Evolutionary conservation across 495 filamentous ascomycete species (phyloP).

Genomic region (Aspergillus homomorphus): DNA sequence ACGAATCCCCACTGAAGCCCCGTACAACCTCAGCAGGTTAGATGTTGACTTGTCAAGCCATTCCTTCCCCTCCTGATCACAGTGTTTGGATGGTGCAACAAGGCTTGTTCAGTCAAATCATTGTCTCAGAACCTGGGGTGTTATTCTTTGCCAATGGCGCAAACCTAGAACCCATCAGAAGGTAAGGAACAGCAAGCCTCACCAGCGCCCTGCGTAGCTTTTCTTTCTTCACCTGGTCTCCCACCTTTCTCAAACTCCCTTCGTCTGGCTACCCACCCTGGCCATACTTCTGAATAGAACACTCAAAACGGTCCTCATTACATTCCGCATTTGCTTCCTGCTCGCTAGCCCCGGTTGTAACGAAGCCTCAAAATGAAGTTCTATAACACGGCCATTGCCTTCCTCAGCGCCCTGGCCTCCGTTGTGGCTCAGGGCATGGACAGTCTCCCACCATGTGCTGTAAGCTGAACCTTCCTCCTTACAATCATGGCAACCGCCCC

Average conservation of each 20-base stretch:
- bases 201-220: not conserved
- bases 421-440: conserved; percentile 40
- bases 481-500: not conserved
- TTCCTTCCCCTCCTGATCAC: no score
- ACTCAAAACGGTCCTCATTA: no score
- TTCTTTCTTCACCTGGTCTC: not conserved
- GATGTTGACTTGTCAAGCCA: no score
- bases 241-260: no score
- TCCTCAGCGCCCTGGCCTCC: conserved; percentile 30
- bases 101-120: no score
- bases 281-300: no score
- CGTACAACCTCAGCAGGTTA: no score
- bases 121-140: not conserved
- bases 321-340: not conserved
- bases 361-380: conserved; percentile 37
- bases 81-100: no score
- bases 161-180: not conserved
- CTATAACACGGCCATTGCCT: conserved; percentile 25
- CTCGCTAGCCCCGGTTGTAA: no score
- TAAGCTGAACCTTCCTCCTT: conserved; percentile 18
- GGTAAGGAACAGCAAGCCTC: not conserved
- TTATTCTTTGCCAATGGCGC: not conserved
- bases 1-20: no score
- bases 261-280: no score
- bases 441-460: conserved; percentile 51